Evolutionary conservation across 768 basidiomycete genomes (phyloP), one percentile per base, ranked within the genome.

Genomic region (Cubamyces lactineus): DNA sequence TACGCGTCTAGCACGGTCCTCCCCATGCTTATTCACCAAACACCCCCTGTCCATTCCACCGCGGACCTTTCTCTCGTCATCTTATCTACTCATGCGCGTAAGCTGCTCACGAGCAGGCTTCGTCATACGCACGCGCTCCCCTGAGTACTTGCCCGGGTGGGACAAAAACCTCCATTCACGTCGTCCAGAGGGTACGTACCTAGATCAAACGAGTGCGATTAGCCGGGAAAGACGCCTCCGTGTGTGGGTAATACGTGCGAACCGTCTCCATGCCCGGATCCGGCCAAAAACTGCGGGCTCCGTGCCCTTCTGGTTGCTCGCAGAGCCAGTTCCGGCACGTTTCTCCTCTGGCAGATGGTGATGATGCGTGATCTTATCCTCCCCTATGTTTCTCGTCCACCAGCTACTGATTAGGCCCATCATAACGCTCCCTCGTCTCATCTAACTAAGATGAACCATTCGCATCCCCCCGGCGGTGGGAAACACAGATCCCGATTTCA

Each of bases 301-400:
- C 54, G 49, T 46, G 24, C 16, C 12, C 48, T 42, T 16, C 39
- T 53, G 42, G 38, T 49, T 49, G 49, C 61, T 28, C 55, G 50
- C 61, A 62, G 61, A 39, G 41, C 42, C 34, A 41, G 40, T 41
- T 40, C 61, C 50, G 55, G 61, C 61, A 39, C 57, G 61, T 57
- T 62, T 47, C 61, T 40, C 41, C 49, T 57, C 16, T 62, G 61
- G 55, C 61, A 62, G 61, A 62, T 62, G 54, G 55, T 62, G 61
- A 62, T 62, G 61, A 40, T 46, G 55, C 23, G 48, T 54, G 53
- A 45, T 40, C 43, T 7, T 30, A 47, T 52, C 48, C 40, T 30
- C 26, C 38, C 41, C 43, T 42, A 41, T 24, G 17, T 19, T n/a
- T 34, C 59, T 48, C 19, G 11, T 11, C 38, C 26, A 40, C 28